Base-by-base conservation (phyloP, 2,329 filamentous ascomycete genomes). In the Zelopaecilomyces penicillatus region DNA sequence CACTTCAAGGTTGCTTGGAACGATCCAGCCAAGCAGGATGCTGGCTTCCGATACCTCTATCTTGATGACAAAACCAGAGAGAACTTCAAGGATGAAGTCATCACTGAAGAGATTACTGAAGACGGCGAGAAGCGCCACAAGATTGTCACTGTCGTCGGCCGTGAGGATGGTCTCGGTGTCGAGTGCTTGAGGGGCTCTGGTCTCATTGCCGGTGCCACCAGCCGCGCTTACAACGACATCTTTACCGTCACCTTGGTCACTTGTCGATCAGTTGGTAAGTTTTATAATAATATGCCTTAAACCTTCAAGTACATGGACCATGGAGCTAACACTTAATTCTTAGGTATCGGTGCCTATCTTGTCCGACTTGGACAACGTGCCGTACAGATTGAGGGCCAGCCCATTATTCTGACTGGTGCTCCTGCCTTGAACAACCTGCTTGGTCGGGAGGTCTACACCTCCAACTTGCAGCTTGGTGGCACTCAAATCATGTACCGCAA, bases 401-500 rank as follows among this genome's bases (percentile, higher is more conserved):
- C 93, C 34, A 98, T 98, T 65, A 98, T 98, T 60, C 80, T 98
- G 52, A 98, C 93, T 58, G 93, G 93, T 78, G 93, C 93, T 40
- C 87, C 88, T 53, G 93, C 93, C 48, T 85, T 98, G 65, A 98
- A 98, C 81, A 98, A 97, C 73, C 76, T 98, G 58, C 82, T 98
- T 49, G 93, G 93, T 60, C 89, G 94, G 56, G 93, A 98, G 69
- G 91, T 98, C 30, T 98, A 98, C 74, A 96, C 93, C 27, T 97
- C 93, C 49, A 98, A 98, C 78, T 71, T 98, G 62, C 93, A 98
- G 75, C 87, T 98, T 53, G 93, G 93, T 82, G 93, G 93, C 57
- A 98, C 93, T n/a, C 93, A 98, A 70, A 98, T 98, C 78, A 98
- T 98, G 93, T 97, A 98, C 81, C 90, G 87, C 73, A 98, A 98